phyloP scores from a whole-genome alignment of 2,329 filamentous ascomycete genomes.

The Teratosphaeria gauchensis region DNA sequence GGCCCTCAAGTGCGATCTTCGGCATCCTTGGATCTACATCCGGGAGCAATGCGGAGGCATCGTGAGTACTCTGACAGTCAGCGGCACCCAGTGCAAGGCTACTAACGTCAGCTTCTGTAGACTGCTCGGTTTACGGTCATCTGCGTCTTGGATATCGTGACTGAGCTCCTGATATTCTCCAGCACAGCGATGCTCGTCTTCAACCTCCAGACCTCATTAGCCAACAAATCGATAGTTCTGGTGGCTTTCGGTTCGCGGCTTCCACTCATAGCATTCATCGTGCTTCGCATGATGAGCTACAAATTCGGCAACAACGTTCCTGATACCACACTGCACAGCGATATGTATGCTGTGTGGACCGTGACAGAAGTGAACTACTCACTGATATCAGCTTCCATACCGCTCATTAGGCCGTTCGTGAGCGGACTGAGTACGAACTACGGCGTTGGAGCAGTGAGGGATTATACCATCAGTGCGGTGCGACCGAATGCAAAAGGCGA shows the following conservation, averaged over 20 bases:
- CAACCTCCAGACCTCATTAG: conserved; percentile 3
- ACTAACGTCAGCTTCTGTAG: background rate
- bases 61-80: background rate
- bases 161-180: conserved; percentile 7
- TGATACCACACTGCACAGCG: conserved; percentile 5
- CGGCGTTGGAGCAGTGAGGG: conserved; percentile 2
- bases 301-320: background rate
- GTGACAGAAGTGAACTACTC: conserved; percentile 11
- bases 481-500: background rate
- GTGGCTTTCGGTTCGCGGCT: conserved; percentile 9
- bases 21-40: conserved; percentile 2
- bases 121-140: conserved; percentile 2
- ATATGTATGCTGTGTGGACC: conserved; percentile 9
- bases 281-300: conserved; percentile 6
- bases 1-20: conserved; percentile 32
- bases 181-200: conserved; percentile 6
- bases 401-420: conserved; percentile 35
- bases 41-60: background rate
- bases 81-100: background rate
- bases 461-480: background rate
- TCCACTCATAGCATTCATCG: conserved; percentile 8
- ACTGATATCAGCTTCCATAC: conserved; percentile 27
- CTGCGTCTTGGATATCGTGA: conserved; percentile 5
- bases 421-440: conserved; percentile 11
- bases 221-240: conserved; percentile 8